Percentiles rank a stretch among this genome's conserved stretches.
Evolutionary conservation across 1,284 basidiomycete genomes (phyloP).

Genomic region (Boletus sp.): DNA sequence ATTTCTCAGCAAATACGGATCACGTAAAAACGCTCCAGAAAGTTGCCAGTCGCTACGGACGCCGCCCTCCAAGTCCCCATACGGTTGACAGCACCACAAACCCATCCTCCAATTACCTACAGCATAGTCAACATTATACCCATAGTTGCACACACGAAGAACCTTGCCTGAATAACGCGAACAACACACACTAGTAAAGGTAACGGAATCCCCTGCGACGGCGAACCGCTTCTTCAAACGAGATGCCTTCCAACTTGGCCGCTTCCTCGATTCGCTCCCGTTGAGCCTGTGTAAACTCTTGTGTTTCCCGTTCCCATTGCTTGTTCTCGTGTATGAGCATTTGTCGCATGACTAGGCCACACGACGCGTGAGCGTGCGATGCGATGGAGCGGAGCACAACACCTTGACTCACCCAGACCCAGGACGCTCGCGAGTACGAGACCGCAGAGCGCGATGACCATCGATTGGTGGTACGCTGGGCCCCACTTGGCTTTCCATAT

Average conservation of each 20-base stretch:
- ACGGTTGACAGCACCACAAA: too few species aligned
- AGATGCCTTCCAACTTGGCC: conserved; percentile 52
- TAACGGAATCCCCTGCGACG: conserved; percentile 53
- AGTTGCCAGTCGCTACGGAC: too few species aligned
- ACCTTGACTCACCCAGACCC: conserved; percentile 41
- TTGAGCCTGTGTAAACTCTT: conserved; percentile 45
- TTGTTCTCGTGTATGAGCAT: conserved; percentile 51
- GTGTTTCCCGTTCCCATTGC: conserved; percentile 49
- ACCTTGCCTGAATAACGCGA: too few species aligned
- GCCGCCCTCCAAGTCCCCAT: too few species aligned
- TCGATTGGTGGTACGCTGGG: conserved; percentile 54
- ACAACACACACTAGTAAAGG: conserved; percentile 31
- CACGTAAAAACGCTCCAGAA: too few species aligned
- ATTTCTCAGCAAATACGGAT: too few species aligned
- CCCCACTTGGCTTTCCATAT: conserved; percentile 56
- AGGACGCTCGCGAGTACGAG: conserved; percentile 45
- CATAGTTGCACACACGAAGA: too few species aligned
- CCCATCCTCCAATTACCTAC: too few species aligned
- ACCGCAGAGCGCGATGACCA: conserved; percentile 49
- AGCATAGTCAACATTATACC: too few species aligned
- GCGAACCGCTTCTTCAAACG: conserved; percentile 54
- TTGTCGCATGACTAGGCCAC: conserved; percentile 49
- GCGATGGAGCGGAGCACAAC: not conserved
- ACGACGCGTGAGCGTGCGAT: not conserved
- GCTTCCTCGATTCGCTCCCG: conserved; percentile 51